Evolutionary conservation across 495 filamentous ascomycete species (phyloP), one percentile per base, ranked within the genome.

Genomic region (Trichoderma gamsii): DNA sequence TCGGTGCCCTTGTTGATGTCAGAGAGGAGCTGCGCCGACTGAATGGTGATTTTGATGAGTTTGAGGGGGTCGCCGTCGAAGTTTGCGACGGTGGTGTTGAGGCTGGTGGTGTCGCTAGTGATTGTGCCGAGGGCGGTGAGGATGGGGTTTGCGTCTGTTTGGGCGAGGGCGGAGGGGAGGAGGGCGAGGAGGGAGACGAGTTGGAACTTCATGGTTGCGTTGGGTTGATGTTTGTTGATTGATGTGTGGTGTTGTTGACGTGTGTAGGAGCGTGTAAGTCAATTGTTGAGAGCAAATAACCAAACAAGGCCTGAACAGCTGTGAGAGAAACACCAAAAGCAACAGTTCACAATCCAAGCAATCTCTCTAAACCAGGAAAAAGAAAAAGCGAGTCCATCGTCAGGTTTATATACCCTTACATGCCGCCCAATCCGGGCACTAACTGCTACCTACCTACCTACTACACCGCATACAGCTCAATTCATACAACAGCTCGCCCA

Each of bases 1-100:
- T 70, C 51, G 16, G 72, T 76, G 69, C 73, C 77, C 56, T 67
- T 63, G 41, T 77, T 73, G 70, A 78, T 74, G 49, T 61, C 63
- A n/a, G 64, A 44, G 15, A 80, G 74, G 49, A 80, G 72, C 13
- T 63, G 52, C 23, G 70, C 71, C 23, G 73, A 76, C 44, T 73
- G 61, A 65, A 65, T n/a, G 21, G 76, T 61, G 69, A 80, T 75
- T 29, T 73, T 70, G 3, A 77, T 61, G 0, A 75, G 64, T 41
- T 72, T 71, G 5, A 75, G 66, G 43, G 73, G 64, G 41, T 70
- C 65, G 63, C 71, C 71, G 41, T 71, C 68, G 72, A 76, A 79
- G 4, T n/a, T 44, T 41, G 49, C 43, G 23, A 80, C 71, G 35
- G 69, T 70, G 65, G 25, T 63, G 59, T 75, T 70, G 44, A 80